phyloP scores from a whole-genome alignment of 139 green algal species.

The Chara braunii region DNA sequence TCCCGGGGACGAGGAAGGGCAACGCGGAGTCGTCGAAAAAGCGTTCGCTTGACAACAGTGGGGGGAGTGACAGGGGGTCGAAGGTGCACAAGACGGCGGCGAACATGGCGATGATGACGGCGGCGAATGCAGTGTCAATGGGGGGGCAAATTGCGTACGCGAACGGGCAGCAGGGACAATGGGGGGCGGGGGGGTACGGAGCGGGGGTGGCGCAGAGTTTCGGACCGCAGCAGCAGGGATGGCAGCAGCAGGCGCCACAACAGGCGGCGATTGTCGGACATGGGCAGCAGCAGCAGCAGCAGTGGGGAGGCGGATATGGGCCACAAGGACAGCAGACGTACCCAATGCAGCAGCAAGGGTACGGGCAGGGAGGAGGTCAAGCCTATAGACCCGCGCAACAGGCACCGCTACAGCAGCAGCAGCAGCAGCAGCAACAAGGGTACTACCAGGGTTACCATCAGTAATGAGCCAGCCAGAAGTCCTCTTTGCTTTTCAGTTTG shows the following conservation, averaged over 20 bases:
- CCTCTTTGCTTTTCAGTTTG: no score
- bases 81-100: not conserved
- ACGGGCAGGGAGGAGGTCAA: no score
- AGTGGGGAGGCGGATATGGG: not conserved
- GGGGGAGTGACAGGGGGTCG: not conserved
- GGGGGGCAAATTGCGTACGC: not conserved
- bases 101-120: not conserved
- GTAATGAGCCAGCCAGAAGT: no score
- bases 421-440: no score
- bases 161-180: not conserved
- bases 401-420: no score
- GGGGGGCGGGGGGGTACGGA: not conserved
- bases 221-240: not conserved
- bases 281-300: not conserved
- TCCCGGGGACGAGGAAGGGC: conserved; percentile 42
- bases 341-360: no score
- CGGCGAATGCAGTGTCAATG: not conserved
- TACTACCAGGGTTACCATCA: no score
- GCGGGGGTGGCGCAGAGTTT: not conserved
- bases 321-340: no score
- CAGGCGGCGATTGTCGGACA: not conserved
- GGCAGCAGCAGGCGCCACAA: not conserved
- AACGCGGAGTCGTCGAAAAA: conserved; percentile 7
- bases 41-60: not conserved
- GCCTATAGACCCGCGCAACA: no score